Conservation (phyloP, 2,329 filamentous ascomycete genomes). For the Fusarium proliferatum region DNA sequence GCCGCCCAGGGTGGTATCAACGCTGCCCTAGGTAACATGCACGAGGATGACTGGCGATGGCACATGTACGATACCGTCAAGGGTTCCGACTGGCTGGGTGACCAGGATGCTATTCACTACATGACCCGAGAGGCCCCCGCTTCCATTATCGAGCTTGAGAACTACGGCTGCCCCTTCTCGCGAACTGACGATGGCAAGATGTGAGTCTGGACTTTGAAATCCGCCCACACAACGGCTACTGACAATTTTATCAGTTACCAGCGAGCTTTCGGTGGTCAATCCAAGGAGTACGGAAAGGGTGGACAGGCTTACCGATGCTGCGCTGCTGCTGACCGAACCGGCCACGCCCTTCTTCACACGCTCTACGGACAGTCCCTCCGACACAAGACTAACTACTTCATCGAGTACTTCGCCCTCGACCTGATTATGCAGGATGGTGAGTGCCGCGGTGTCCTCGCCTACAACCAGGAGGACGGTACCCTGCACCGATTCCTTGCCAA, state of each 20-base stretch:
- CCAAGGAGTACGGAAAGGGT: slow-evolving; percentile 93
- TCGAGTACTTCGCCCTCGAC: slow-evolving; percentile 98
- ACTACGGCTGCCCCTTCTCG: slow-evolving; percentile 97
- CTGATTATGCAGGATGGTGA: slow-evolving; percentile 97
- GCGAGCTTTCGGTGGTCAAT: slow-evolving; percentile 98
- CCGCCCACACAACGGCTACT: slow-evolving; percentile 13
- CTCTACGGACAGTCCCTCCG: slow-evolving; percentile 96
- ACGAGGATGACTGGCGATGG: slow-evolving; percentile 98
- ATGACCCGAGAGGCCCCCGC: slow-evolving; percentile 96
- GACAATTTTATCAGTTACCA: slow-evolving; percentile 76
- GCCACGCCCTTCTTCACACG: slow-evolving; percentile 96
- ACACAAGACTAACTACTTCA: slow-evolving; percentile 99
- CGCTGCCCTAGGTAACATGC: slow-evolving; percentile 92
- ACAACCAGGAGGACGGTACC: slow-evolving; percentile 98
- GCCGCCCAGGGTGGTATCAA: slow-evolving; percentile 88
- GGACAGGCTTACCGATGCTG: slow-evolving; percentile 98
- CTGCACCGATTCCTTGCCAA: slow-evolving; percentile 96
- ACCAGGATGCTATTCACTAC: slow-evolving; percentile 98
- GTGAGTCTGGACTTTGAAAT: slow-evolving; percentile 59
- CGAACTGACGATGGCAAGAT: slow-evolving; percentile 97
- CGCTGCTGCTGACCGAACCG: slow-evolving; percentile 95
- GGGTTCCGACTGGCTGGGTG: slow-evolving; percentile 96
- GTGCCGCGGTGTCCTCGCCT: slow-evolving; percentile 95
- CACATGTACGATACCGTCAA: slow-evolving; percentile 99
- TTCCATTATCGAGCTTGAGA: slow-evolving; percentile 93